Evolutionary conservation across 2,329 filamentous ascomycete species (phyloP).

Genomic region (Diaporthe sp.): DNA sequence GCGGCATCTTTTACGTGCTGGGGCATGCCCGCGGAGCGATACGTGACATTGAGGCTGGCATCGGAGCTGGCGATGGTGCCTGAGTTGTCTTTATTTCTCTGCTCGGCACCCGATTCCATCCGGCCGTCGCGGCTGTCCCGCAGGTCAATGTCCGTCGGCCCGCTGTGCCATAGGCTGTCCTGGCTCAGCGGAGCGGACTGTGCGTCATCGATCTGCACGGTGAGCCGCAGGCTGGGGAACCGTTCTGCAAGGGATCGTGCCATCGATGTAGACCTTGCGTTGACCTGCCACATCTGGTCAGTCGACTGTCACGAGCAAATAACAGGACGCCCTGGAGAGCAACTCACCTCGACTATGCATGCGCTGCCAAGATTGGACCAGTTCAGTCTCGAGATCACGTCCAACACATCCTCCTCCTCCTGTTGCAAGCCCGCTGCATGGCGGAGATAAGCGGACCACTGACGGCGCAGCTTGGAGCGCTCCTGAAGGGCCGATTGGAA

Average conservation of each 20-base stretch:
- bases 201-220: slow-evolving; percentile 44
- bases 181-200: slow-evolving; percentile 4
- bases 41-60: not conserved
- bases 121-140: not conserved
- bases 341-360: slow-evolving; percentile 11
- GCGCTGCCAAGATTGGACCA: slow-evolving; percentile 43
- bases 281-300: slow-evolving; percentile 5
- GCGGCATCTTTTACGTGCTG: not conserved
- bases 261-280: slow-evolving; percentile 10
- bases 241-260: slow-evolving; percentile 11
- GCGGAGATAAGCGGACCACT: slow-evolving; percentile 50
- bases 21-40: not conserved
- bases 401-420: slow-evolving; percentile 42
- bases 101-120: not conserved
- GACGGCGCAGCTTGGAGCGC: slow-evolving; percentile 48
- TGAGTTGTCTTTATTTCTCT: not conserved
- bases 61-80: not conserved
- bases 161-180: slow-evolving; percentile 35
- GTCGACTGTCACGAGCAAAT: no score
- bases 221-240: not conserved
- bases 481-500: slow-evolving; percentile 42
- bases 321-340: not conserved
- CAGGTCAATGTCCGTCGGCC: not conserved
- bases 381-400: slow-evolving; percentile 47
- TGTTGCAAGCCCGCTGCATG: slow-evolving; percentile 36